These are phyloP conservation scores for Aurantiochytrium sp. DNA, from an alignment of 108 stramenopile genomes.

Conservation along the genomic window DNA sequence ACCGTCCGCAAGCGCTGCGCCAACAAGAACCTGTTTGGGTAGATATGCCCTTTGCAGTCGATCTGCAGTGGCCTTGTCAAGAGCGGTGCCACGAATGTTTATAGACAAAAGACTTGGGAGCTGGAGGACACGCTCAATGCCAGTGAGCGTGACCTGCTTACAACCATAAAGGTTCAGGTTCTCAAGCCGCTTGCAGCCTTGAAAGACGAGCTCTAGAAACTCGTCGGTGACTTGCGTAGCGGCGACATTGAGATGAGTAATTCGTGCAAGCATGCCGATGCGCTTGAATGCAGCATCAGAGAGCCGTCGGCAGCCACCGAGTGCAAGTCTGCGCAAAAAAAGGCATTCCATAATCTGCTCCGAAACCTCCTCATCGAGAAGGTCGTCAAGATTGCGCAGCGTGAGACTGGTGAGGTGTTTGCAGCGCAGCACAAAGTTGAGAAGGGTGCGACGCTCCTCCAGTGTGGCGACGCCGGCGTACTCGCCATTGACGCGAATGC, in stretches of 20 bases:
- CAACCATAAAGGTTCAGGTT: background rate
- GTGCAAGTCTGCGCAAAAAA: background rate
- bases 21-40: background rate
- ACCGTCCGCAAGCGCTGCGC: background rate
- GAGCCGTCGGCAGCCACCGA: background rate
- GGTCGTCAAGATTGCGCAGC: background rate
- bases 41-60: background rate
- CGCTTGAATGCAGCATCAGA: background rate
- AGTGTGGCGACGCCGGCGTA: background rate
- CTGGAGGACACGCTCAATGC: background rate
- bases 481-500: background rate
- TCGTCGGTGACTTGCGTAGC: background rate
- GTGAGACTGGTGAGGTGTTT: background rate
- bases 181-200: background rate
- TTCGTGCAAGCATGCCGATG: background rate
- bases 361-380: background rate
- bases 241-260: background rate
- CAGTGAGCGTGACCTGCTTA: background rate
- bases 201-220: background rate
- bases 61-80: background rate
- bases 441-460: background rate
- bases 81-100: background rate
- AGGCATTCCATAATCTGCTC: background rate
- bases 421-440: background rate
- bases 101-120: background rate